Percentiles rank a stretch among this genome's conserved stretches.
These are phyloP conservation scores for Microbotryum intermedium DNA, from an alignment of 1,284 basidiomycete genomes.

Conservation along the genomic window DNA sequence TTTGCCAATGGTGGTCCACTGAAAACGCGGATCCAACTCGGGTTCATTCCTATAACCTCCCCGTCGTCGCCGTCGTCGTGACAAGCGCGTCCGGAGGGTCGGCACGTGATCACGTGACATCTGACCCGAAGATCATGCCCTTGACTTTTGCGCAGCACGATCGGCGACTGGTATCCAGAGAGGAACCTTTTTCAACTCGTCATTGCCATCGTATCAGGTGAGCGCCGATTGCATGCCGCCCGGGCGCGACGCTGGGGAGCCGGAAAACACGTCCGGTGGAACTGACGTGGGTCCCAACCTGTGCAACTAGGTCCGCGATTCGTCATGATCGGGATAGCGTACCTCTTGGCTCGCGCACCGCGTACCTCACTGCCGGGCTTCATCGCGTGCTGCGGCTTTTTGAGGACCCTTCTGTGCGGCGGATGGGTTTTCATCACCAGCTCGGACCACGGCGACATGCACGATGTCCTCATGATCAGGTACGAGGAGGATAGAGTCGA, in stretches of 20 bases:
- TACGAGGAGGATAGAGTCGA: constrained; percentile 58
- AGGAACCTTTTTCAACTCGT: constrained; percentile 81
- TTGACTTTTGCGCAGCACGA: constrained; percentile 44
- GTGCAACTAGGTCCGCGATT: constrained; percentile 59
- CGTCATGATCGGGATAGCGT: constrained; percentile 63
- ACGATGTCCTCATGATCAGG: constrained; percentile 81
- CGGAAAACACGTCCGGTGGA: too few relatives aligned
- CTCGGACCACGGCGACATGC: constrained; percentile 63
- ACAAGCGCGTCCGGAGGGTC: background rate
- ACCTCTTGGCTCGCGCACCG: constrained; percentile 17
- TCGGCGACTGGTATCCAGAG: constrained; percentile 87
- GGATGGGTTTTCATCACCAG: constrained; percentile 87
- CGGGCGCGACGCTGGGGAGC: too few relatives aligned
- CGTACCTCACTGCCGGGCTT: constrained; percentile 29
- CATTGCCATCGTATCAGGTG: constrained; percentile 56
- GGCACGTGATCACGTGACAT: constrained; percentile 7
- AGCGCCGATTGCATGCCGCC: too few relatives aligned
- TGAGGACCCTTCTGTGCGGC: constrained; percentile 73
- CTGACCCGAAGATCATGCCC: background rate
- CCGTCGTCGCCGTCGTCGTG: too few relatives aligned
- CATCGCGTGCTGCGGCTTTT: constrained; percentile 57
- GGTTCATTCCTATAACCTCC: too few relatives aligned
- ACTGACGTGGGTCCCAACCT: background rate
- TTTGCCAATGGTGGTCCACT: background rate
- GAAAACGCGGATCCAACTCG: too few relatives aligned